Conservation (phyloP, 257 asterid species). For the Paraleonurus japonicus region DNA sequence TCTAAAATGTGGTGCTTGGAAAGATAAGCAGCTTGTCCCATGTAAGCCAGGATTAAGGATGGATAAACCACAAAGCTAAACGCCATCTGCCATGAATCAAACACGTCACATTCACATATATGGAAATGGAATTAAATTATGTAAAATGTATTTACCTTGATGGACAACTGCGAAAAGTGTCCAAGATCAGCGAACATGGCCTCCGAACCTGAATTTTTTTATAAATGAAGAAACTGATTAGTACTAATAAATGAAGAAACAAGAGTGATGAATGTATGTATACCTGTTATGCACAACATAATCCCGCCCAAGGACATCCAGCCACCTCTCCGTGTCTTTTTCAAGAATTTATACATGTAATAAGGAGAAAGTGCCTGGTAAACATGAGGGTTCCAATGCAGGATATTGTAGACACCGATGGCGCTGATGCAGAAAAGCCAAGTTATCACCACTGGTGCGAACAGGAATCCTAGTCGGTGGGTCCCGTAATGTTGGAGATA, state of each 20-base stretch:
- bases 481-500: conserved; percentile 96
- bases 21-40: conserved; percentile 99
- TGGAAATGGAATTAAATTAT: background rate
- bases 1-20: conserved; percentile 76
- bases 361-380: conserved; percentile 92
- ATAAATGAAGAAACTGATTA: too few relatives aligned
- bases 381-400: conserved; percentile 81
- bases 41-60: conserved; percentile 87
- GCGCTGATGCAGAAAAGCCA: conserved; percentile 97
- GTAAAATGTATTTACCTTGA: conserved; percentile 51
- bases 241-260: conserved; percentile 10
- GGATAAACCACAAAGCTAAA: conserved; percentile 90
- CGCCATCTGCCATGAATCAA: conserved; percentile 59
- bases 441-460: conserved; percentile 81
- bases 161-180: conserved; percentile 90
- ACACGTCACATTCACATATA: background rate
- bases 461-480: conserved; percentile 79
- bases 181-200: conserved; percentile 99
- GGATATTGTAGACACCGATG: conserved; percentile 83
- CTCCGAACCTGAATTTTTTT: conserved; percentile 68
- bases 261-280: background rate
- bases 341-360: conserved; percentile 95
- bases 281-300: conserved; percentile 86
- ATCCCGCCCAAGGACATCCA: conserved; percentile 99
- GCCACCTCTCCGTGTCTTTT: conserved; percentile 75